Evolutionary conservation across 768 basidiomycete species (phyloP).

Genomic region (Pholiota molesta): DNA sequence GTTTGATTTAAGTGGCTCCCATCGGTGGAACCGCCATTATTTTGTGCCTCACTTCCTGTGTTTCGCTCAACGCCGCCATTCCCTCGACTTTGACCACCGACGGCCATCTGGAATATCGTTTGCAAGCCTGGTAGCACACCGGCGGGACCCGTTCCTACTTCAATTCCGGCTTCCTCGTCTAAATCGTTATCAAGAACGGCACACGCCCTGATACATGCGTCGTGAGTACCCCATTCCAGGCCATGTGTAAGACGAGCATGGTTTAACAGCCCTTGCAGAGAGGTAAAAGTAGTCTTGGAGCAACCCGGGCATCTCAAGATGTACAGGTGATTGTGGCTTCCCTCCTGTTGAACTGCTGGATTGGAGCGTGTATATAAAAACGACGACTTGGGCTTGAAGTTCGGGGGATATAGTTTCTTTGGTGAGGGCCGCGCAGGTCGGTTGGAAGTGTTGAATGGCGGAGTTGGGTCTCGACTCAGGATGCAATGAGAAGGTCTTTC

Average conservation of each 20-base stretch:
- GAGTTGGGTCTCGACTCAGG: slow-evolving; percentile 34
- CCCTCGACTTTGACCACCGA: slow-evolving; percentile 27
- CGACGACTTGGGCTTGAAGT: slow-evolving; percentile 21
- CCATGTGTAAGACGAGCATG: slow-evolving; percentile 53
- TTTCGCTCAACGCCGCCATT: slow-evolving; percentile 3
- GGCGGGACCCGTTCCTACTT: slow-evolving; percentile 44
- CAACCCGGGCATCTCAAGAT: slow-evolving; percentile 52
- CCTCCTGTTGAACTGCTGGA: slow-evolving; percentile 21
- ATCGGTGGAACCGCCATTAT: not conserved
- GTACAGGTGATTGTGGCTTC: slow-evolving; percentile 29
- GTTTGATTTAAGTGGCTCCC: slow-evolving; percentile 38
- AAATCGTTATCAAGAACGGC: slow-evolving; percentile 42
- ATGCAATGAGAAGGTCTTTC: slow-evolving; percentile 44
- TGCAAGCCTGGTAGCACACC: slow-evolving; percentile 50
- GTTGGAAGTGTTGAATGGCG: slow-evolving; percentile 18
- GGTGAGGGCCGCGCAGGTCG: slow-evolving; percentile 23
- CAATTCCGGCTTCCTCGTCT: slow-evolving; percentile 42
- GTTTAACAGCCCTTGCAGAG: slow-evolving; percentile 56
- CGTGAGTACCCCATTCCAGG: slow-evolving; percentile 57
- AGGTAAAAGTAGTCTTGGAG: slow-evolving; percentile 45
- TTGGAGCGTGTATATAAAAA: slow-evolving; percentile 45
- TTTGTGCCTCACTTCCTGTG: slow-evolving; percentile 1
- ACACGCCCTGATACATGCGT: slow-evolving; percentile 56
- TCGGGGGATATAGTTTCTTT: slow-evolving; percentile 11
- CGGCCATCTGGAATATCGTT: slow-evolving; percentile 52